These are phyloP conservation scores for Beauveria sp. DNA, from an alignment of 2,329 filamentous ascomycete species.

Conservation along the genomic window DNA sequence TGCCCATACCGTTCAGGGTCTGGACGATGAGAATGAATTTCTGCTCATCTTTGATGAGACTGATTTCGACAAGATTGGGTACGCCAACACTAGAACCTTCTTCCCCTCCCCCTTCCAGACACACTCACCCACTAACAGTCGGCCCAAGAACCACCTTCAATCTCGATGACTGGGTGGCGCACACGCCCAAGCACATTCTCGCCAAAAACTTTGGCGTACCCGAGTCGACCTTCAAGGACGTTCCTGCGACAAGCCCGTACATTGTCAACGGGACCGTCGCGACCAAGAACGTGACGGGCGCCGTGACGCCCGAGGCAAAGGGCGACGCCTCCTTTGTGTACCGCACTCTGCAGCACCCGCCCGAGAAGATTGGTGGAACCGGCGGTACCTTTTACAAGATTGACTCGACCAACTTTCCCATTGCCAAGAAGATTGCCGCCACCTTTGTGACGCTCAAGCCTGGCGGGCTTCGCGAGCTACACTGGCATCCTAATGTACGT, in stretches of 20 bases:
- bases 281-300: conserved; percentile 28
- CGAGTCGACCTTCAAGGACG: conserved; percentile 48
- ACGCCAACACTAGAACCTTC: conserved; percentile 18
- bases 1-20: conserved; percentile 55
- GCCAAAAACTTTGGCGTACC: conserved; percentile 63
- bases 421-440: conserved; percentile 57
- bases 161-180: conserved; percentile 61
- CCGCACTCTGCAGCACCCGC: conserved; percentile 45
- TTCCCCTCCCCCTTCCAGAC: too few relatives aligned
- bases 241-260: conserved; percentile 52
- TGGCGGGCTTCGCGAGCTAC: conserved; percentile 54
- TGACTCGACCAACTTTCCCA: conserved; percentile 60
- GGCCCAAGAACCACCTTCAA: conserved; percentile 56
- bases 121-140: conserved; percentile 1
- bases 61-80: conserved; percentile 57
- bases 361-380: conserved; percentile 50
- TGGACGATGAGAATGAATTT: conserved; percentile 60
- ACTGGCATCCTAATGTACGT: conserved; percentile 62
- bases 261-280: conserved; percentile 51
- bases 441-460: conserved; percentile 58
- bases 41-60: conserved; percentile 60
- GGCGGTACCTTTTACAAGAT: conserved; percentile 58
- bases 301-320: conserved; percentile 37
- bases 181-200: conserved; percentile 54
- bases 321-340: conserved; percentile 58